These are phyloP conservation scores for Asterella californica DNA, from an alignment of 225 moss, liverwort and hornwort genomes.

Conservation along the genomic window DNA sequence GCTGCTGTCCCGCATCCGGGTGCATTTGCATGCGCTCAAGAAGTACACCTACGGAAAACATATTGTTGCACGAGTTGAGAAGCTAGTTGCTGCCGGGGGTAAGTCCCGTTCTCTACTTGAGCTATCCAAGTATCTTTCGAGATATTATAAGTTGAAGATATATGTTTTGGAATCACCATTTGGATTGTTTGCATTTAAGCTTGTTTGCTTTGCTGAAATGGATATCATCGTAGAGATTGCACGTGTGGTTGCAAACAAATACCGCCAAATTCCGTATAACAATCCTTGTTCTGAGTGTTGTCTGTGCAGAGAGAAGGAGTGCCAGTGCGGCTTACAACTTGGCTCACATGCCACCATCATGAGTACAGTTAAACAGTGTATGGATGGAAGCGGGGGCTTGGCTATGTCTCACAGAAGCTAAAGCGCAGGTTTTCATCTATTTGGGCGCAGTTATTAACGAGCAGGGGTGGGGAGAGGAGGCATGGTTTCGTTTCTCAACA, in stretches of 20 bases:
- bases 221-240: too few species aligned
- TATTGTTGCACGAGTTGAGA: conserved; percentile 97
- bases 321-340: conserved; percentile 89
- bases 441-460: conserved; percentile 8
- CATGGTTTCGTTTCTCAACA: conserved; percentile 48
- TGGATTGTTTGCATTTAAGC: too few species aligned
- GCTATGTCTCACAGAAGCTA: conserved; percentile 19
- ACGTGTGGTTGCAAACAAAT: too few species aligned
- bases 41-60: conserved; percentile 99
- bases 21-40: conserved; percentile 95
- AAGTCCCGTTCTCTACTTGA: neutral
- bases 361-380: conserved; percentile 20
- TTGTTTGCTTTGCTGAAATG: too few species aligned
- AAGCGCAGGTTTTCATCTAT: conserved; percentile 12
- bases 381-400: conserved; percentile 24
- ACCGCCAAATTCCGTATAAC: too few species aligned
- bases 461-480: conserved; percentile 23
- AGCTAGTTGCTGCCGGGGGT: conserved; percentile 99
- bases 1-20: conserved; percentile 83
- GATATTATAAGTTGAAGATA: neutral
- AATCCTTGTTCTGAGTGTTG: neutral
- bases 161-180: neutral
- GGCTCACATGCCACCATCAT: conserved; percentile 46
- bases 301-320: conserved; percentile 87
- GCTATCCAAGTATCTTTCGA: neutral